Evolutionary conservation across 1,139 yeast genomes (phyloP), one percentile per base, ranked within the genome.

Genomic region (Geotrichum fermentans): DNA sequence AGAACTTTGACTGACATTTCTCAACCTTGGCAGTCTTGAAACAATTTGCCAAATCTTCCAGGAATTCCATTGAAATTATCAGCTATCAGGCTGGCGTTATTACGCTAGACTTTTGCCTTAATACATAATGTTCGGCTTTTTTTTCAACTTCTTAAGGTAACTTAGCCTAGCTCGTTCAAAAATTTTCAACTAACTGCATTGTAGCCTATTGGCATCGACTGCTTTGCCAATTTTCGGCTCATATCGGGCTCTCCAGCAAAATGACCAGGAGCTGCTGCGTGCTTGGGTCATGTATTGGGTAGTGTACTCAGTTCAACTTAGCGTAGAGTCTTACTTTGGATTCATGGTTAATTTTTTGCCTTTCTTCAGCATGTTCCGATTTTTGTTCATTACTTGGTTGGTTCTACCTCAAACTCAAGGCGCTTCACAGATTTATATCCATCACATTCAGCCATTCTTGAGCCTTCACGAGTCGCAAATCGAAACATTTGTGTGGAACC

Each of bases 201-300:
- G 4, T 48, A 61, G 68, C 50, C 60, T 67, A 13, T 49, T 60
- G 39, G 63, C 65, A 10, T 72, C 81, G 6, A 70, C 75, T 36
- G 72, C 73, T 7, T 77, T 76, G 59, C 86, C 86, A 4, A 68
- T 78, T n/a, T 63, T 77, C 54, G 83, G 81, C 37, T 77, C 84
- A 4, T 79, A 73, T 61, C 72, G 70, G 53, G 79, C 83, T 2
- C 71, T 78, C 54, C 72, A 74, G 54, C 68, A 69, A 45, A 72
- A 74, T 57, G 73, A 73, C 54, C 61, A 73, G 50, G 60, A 75
- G 20, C 62, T 72, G 13, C 62, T 77, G 37, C 78, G 78, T 49
- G 78, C 80, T 56, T 80, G 84, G 85, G 69, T 79, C 43, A 73
- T 79, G 57, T 80, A 77, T 64, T 80, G 85, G 85, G 73, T 78